Percentiles rank a stretch among this genome's conserved stretches.
phyloP scores from a whole-genome alignment of 306 rosid genomes.

The Styphnolobium japonicum region DNA sequence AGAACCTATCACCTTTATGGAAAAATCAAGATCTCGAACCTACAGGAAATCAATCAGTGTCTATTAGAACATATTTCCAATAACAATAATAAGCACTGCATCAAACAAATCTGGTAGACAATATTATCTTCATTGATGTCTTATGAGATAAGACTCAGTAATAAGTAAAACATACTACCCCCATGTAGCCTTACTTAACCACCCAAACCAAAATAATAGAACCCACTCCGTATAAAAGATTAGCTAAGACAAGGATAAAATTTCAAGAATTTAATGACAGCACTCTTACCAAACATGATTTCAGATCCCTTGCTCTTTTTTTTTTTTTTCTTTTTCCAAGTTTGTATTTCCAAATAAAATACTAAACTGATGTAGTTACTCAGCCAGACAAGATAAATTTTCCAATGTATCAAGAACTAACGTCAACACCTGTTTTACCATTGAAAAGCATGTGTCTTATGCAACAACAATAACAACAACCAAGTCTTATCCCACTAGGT shows the following conservation, averaged over 20 bases:
- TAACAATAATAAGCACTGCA: conserved; percentile 9
- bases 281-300: background rate
- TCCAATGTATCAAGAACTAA: background rate
- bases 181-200: background rate
- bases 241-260: background rate
- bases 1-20: conserved; percentile 64
- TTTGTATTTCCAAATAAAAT: background rate
- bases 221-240: background rate
- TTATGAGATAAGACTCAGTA: background rate
- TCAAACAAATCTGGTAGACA: background rate
- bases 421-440: background rate
- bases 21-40: conserved; percentile 94
- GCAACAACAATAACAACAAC: background rate
- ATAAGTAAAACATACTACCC: background rate
- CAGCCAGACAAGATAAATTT: background rate
- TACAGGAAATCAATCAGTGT: conserved; percentile 32
- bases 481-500: background rate
- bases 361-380: background rate
- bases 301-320: background rate
- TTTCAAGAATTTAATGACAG: background rate
- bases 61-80: conserved; percentile 4
- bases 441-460: background rate
- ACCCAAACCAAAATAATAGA: background rate
- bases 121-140: background rate
- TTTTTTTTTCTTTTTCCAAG: background rate